Base-by-base conservation (phyloP, 164 flowering plant genomes). In the Akebia trifoliata region DNA sequence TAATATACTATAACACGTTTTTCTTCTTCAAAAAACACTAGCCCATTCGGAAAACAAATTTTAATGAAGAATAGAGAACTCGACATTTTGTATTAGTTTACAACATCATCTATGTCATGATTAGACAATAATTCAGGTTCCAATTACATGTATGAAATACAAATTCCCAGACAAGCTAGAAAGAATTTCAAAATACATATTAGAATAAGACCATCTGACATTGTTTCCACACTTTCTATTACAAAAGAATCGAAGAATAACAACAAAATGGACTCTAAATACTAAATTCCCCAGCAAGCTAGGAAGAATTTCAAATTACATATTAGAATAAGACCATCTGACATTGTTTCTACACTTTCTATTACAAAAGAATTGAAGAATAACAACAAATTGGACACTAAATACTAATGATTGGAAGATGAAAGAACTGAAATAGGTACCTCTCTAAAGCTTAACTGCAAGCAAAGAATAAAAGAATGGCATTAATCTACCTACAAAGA, bases 381-480 rank as follows among this genome's bases (percentile, higher is more conserved):
- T 71, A 34, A 66, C 54, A 56, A 70, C 47, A 48, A 65, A 60
- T 50, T 29, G 59, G 67, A 61, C 66, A 37, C 57, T 47, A 63
- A 67, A 58, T 48, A 53, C 66, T 59, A 10, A n/a, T n/a, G n/a
- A n/a, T n/a, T n/a, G n/a, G n/a, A n/a, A n/a, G n/a, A n/a, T n/a
- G n/a, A n/a, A n/a, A n/a, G n/a, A n/a, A n/a, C n/a, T n/a, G n/a
- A n/a, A n/a, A n/a, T n/a, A n/a, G n/a, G 12, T 53, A 18, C 28
- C 22, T 52, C 24, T 31, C 34, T 26, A 8, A 14, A 7, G 31
- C 51, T 52, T 54, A 71, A 67, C 66, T 74, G 78, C 77, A 74
- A 65, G 25, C 51, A 76, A 78, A 70, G 85, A 85, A 85, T 78
- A 72, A 81, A 83, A 81, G 78, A 80, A 82, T 80, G 50, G 26